Base-by-base conservation (phyloP, 495 filamentous ascomycete species). In the Schizothecium vesticola region DNA sequence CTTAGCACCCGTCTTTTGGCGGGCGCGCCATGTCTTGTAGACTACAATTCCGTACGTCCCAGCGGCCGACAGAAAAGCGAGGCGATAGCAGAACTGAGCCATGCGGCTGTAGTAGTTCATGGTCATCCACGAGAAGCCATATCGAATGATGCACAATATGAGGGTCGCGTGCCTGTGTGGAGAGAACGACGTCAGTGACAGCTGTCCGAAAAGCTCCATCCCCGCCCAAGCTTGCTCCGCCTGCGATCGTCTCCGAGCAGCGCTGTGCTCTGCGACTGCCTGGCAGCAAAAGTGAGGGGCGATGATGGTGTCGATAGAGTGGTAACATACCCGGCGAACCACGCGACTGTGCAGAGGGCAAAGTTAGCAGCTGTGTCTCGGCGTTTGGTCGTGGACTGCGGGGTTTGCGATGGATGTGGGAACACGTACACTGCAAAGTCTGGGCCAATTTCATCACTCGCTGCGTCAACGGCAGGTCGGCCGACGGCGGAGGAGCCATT, bases 31-130 rank as follows among this genome's bases (percentile, higher is more conserved):
- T 63, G 92, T 92, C 86, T 99, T 99, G 86, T 96, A 98, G n/a
- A 98, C 96, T 22, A 99, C 95, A 68, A 99, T 97, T 70, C 96
- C 95, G 80, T 99, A 99, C 3, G 95, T 98, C 28, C 86, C 87
- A 13, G 93, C 92, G 0, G 95, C 95, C 9, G 92, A 87, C 65
- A 97, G 65, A 78, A 98, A 99, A 56, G 93, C 91, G 36, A 90
- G 84, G 71, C 96, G 93, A 79, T 99, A 99, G 67, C 89, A 88
- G 76, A 96, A 87, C 64, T 85, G 82, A 29, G 94, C 93, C 82
- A 87, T 85, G 67, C 85, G 78, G 21, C 88, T 88, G 75, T 89
- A 89, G 75, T 84, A 91, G 81, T 92, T 93, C 83, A 97, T 90
- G 74, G 89, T 88, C 69, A 96, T 80, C 80, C 92, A 93, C 43